Evolutionary conservation across 345 rosid species (phyloP).

Genomic region (Melastoma malabathricum): DNA sequence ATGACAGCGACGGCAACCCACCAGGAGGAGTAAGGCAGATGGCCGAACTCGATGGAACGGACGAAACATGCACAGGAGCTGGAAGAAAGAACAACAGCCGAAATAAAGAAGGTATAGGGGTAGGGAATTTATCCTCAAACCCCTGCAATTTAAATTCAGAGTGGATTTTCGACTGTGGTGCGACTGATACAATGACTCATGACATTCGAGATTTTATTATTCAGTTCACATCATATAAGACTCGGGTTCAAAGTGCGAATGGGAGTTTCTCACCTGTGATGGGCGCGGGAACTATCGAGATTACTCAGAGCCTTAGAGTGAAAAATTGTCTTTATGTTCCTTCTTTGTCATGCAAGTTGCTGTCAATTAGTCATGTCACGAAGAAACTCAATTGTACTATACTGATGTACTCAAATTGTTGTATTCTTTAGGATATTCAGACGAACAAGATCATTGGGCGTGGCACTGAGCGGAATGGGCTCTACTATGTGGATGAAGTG

Average conservation of each 20-base stretch:
- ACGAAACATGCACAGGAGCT: too few relatives aligned
- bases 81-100: too few relatives aligned
- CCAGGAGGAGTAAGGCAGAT: background rate
- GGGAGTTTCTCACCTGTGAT: background rate
- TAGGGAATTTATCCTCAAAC: too few relatives aligned
- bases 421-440: slow-evolving; percentile 1
- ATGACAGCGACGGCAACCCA: background rate
- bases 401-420: background rate
- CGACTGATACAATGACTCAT: slow-evolving; percentile 3
- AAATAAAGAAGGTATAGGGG: background rate
- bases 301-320: background rate
- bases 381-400: background rate
- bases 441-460: background rate
- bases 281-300: background rate
- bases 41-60: background rate
- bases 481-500: background rate
- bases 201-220: background rate
- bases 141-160: too few relatives aligned
- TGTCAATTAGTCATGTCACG: background rate
- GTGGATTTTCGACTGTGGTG: slow-evolving; percentile 6
- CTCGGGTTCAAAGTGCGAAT: slow-evolving; percentile 6
- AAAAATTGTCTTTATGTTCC: background rate
- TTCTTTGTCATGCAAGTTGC: background rate
- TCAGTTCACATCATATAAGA: background rate
- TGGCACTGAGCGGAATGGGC: slow-evolving; percentile 5